Evolutionary conservation across 2,329 filamentous ascomycete species (phyloP).

Genomic region (Microcera coccophila): DNA sequence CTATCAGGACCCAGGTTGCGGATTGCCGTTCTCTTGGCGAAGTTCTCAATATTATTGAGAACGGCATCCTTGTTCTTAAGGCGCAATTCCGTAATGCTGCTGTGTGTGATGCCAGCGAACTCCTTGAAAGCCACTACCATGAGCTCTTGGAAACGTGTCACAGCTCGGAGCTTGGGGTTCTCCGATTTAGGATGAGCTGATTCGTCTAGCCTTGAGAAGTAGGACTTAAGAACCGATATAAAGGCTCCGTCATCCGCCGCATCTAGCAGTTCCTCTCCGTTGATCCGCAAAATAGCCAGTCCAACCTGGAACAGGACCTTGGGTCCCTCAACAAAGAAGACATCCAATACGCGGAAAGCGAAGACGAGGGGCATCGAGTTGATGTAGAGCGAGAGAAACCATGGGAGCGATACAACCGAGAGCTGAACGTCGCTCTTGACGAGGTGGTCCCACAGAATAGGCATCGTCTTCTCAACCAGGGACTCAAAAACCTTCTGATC

Average conservation of each 20-base stretch:
- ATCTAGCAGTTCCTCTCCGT: conserved; percentile 91
- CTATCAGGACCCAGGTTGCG: conserved; percentile 93
- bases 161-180: conserved; percentile 87
- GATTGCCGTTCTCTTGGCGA: conserved; percentile 94
- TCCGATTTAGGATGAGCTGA: conserved; percentile 94
- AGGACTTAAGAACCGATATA: conserved; percentile 91
- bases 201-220: conserved; percentile 89
- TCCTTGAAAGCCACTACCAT: conserved; percentile 99
- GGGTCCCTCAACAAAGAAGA: conserved; percentile 96
- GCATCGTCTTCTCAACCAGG: conserved; percentile 98
- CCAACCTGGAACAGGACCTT: conserved; percentile 98
- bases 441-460: conserved; percentile 96
- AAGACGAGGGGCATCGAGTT: conserved; percentile 99
- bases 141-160: conserved; percentile 93
- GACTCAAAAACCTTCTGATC: conserved; percentile 98
- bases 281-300: conserved; percentile 92
- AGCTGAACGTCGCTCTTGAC: conserved; percentile 95
- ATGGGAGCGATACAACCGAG: conserved; percentile 93
- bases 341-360: conserved; percentile 91
- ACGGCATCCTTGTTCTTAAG: conserved; percentile 92
- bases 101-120: conserved; percentile 92
- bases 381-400: conserved; percentile 97
- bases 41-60: conserved; percentile 92
- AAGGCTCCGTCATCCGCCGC: conserved; percentile 93
- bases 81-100: conserved; percentile 82